phyloP scores from a whole-genome alignment of 192 early-diverging fungal genomes.

The Chytriomyces sp. region DNA sequence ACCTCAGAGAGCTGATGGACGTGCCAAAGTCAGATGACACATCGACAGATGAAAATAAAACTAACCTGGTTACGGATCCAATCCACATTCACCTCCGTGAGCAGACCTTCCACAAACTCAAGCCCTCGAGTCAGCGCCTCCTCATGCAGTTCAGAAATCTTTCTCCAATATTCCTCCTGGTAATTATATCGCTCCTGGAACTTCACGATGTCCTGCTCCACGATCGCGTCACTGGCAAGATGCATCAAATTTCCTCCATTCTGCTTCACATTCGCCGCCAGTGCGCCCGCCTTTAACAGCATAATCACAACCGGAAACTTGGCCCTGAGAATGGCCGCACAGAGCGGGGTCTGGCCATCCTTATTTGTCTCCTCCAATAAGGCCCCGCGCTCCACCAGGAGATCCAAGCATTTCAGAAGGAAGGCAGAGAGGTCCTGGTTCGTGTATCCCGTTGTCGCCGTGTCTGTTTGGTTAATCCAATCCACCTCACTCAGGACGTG shows the following conservation, averaged over 20 bases:
- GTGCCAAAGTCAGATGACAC: not conserved
- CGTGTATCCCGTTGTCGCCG: no score
- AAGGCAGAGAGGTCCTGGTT: not conserved
- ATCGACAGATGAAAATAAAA: not conserved
- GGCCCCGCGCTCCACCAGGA: slow-evolving; percentile 29
- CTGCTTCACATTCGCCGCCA: not conserved
- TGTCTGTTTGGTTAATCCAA: not conserved
- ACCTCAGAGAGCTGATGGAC: not conserved
- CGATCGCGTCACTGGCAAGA: not conserved
- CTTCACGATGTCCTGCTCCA: not conserved
- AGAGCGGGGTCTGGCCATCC: slow-evolving; percentile 23
- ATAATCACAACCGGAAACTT: not conserved
- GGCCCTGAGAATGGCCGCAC: not conserved
- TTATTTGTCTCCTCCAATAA: not conserved
- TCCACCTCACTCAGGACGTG: slow-evolving; percentile 26
- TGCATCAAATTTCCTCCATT: not conserved
- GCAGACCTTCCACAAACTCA: not conserved
- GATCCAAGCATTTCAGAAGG: slow-evolving; percentile 1
- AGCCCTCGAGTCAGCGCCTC: not conserved
- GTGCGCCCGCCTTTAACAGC: slow-evolving; percentile 13
- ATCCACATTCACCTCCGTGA: not conserved
- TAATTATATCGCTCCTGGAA: not conserved
- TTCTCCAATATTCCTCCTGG: not conserved
- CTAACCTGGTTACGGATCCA: slow-evolving; percentile 9
- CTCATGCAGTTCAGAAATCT: not conserved